phyloP scores from a whole-genome alignment of 1,284 basidiomycete genomes.

The Puccinia brachypodii region DNA sequence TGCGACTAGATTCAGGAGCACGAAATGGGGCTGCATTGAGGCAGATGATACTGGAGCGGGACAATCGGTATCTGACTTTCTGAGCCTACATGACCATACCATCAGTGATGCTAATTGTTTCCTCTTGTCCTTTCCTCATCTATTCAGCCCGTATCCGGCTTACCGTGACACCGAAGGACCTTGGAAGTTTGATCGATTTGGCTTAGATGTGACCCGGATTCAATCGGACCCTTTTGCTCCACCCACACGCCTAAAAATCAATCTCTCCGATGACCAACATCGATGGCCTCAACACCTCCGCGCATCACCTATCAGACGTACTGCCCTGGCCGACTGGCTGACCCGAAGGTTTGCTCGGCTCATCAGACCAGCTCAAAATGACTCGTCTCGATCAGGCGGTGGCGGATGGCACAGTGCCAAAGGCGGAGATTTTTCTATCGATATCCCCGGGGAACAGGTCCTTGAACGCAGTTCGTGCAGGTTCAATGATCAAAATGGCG shows the following conservation, averaged over 20 bases:
- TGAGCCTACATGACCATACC: neutral
- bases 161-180: conserved; percentile 41
- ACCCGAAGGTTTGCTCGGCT: conserved; percentile 23
- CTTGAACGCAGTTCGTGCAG: conserved; percentile 34
- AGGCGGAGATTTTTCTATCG: conserved; percentile 40
- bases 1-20: neutral
- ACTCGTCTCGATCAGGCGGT: conserved; percentile 1
- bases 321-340: conserved; percentile 38
- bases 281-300: conserved; percentile 30
- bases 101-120: neutral
- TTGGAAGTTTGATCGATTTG: conserved; percentile 33
- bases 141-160: conserved; percentile 37
- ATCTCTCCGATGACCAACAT: conserved; percentile 22
- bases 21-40: conserved; percentile 9
- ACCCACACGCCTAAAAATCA: conserved; percentile 23
- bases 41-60: conserved; percentile 41
- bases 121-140: neutral
- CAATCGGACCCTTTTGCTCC: conserved; percentile 47
- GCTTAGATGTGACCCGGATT: neutral
- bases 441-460: conserved; percentile 33
- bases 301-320: conserved; percentile 31
- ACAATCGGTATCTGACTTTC: conserved; percentile 28
- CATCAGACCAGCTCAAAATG: neutral
- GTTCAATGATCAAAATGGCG: conserved; percentile 18
- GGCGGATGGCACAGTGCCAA: conserved; percentile 42